phyloP scores from a whole-genome alignment of 495 filamentous ascomycete species.

The Tuber melanosporum region DNA sequence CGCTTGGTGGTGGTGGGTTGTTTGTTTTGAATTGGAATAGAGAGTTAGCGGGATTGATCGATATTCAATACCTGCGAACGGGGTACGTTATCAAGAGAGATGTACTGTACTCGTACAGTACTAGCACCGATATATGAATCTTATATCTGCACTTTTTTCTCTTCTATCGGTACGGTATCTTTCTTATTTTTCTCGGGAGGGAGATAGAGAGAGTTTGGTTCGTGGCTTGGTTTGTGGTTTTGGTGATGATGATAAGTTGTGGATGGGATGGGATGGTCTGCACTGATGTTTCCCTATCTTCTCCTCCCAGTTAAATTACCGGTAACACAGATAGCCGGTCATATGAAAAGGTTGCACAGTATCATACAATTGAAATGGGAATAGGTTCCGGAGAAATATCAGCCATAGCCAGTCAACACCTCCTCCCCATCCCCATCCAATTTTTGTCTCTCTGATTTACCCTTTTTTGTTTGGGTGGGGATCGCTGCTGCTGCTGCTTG shows the following conservation, averaged over 20 bases:
- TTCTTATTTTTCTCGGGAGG: background rate
- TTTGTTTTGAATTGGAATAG: background rate
- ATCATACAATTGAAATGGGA: background rate
- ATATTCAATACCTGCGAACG: background rate
- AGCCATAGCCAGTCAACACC: background rate
- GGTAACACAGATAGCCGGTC: background rate
- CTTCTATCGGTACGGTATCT: background rate
- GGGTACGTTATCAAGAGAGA: background rate
- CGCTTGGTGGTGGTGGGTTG: constrained; percentile 30
- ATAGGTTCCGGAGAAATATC: background rate
- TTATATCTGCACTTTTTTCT: no score
- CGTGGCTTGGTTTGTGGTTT: background rate
- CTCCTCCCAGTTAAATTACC: background rate
- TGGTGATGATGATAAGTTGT: background rate
- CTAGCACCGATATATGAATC: no score
- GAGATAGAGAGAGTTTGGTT: background rate
- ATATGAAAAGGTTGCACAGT: background rate
- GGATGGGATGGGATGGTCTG: constrained; percentile 1
- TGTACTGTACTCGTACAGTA: no score
- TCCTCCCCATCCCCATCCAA: background rate
- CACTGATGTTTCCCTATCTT: background rate
- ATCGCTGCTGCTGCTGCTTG: background rate
- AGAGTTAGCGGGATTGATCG: no score
- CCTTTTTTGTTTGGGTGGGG: background rate
- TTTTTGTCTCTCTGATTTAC: background rate